These are phyloP conservation scores for Lepiota brunneoincarnata DNA, from an alignment of 768 basidiomycete genomes.

Conservation along the genomic window DNA sequence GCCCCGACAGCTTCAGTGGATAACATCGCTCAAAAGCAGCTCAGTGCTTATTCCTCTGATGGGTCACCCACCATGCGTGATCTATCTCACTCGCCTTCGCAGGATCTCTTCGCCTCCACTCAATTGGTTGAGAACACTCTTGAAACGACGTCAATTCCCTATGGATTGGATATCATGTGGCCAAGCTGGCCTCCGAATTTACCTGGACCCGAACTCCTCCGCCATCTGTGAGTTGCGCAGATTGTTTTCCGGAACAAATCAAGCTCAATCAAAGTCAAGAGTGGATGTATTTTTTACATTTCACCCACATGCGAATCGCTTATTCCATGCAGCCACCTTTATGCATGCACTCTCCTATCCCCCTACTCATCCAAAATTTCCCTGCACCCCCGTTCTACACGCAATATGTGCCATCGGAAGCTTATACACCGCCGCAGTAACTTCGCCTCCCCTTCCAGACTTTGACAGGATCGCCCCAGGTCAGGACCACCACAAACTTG, in stretches of 20 bases:
- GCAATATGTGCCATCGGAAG: slow-evolving; percentile 85
- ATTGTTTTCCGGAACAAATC: neutral
- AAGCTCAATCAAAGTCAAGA: slow-evolving; percentile 29
- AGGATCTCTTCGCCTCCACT: slow-evolving; percentile 15
- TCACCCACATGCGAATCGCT: slow-evolving; percentile 68
- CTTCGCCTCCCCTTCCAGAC: slow-evolving; percentile 51
- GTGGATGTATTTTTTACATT: slow-evolving; percentile 79
- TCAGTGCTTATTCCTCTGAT: slow-evolving; percentile 2
- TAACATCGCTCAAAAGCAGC: neutral
- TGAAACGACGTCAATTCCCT: slow-evolving; percentile 17
- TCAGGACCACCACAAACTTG: slow-evolving; percentile 18
- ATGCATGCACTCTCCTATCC: slow-evolving; percentile 61
- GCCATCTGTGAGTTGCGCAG: slow-evolving; percentile 56
- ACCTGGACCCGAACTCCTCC: slow-evolving; percentile 58
- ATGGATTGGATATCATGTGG: slow-evolving; percentile 42
- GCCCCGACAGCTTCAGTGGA: neutral
- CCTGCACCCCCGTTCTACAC: slow-evolving; percentile 67
- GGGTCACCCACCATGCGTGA: slow-evolving; percentile 16
- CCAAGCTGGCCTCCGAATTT: slow-evolving; percentile 62
- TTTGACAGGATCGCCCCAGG: slow-evolving; percentile 47
- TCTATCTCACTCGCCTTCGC: slow-evolving; percentile 24
- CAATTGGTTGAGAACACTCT: slow-evolving; percentile 9
- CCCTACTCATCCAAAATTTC: slow-evolving; percentile 71
- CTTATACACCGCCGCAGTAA: slow-evolving; percentile 68
- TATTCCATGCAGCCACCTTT: slow-evolving; percentile 69